Conservation (phyloP, 2,329 filamentous ascomycete species). For the Fusarium verrucosum region DNA sequence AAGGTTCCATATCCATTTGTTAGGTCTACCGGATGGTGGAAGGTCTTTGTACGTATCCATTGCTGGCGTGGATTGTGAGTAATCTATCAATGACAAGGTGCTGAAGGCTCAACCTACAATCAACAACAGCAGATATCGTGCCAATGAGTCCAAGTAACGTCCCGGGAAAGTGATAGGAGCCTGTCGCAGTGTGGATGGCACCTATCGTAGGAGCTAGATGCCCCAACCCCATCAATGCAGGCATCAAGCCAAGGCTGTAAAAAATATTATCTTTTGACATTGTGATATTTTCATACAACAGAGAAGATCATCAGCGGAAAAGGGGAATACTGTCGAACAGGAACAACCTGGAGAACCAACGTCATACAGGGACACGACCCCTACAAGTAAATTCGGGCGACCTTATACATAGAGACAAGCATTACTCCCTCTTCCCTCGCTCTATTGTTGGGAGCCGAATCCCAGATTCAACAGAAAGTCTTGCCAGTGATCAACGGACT, state of each 20-base stretch:
- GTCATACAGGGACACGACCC: background rate
- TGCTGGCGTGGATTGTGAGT: background rate
- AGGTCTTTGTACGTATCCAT: slow-evolving; percentile 27
- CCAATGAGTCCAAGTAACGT: slow-evolving; percentile 14
- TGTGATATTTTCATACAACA: background rate
- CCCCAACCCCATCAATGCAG: slow-evolving; percentile 15
- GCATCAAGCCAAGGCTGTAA: slow-evolving; percentile 21
- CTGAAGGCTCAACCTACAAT: background rate
- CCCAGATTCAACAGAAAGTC: background rate
- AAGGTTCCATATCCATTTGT: slow-evolving; percentile 10
- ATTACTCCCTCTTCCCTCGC: background rate
- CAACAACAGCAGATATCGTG: slow-evolving; percentile 14
- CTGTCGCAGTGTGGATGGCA: slow-evolving; percentile 8
- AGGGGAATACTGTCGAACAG: background rate
- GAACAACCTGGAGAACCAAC: background rate
- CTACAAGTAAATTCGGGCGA: background rate
- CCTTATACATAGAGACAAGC: background rate
- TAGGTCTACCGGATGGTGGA: background rate
- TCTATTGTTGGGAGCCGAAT: background rate
- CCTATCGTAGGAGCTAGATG: slow-evolving; percentile 18
- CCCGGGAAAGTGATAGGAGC: slow-evolving; percentile 15
- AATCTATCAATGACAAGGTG: background rate
- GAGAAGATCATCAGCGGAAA: background rate
- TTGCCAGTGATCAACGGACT: background rate
- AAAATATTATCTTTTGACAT: slow-evolving; percentile 20